Base-by-base conservation (phyloP, 768 basidiomycete genomes). In the Mycena chlorophos region DNA sequence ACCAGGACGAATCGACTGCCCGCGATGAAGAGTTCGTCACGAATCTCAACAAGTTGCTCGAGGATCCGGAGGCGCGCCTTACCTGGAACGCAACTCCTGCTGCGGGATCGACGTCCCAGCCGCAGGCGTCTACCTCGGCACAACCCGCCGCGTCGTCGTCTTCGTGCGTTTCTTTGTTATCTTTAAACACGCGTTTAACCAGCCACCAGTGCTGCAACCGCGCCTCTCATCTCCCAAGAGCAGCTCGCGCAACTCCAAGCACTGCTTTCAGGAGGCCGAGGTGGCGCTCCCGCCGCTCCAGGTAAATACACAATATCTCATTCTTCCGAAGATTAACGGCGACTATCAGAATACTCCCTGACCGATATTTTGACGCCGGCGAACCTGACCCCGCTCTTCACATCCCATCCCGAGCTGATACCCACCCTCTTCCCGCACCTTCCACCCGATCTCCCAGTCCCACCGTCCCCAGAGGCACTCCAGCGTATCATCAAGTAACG, bases 351-450 rank as follows among this genome's bases (percentile, higher is more conserved):
- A 53, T 52, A 88, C 54, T 78, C 89, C 51, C 76, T 94, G 57
- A 78, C 82, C 38, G 87, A 95, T 70, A 79, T 94, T 63, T 77
- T 93, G 57, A 87, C 91, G 30, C 82, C 88, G 5, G 71, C 85
- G 40, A 87, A 88, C 70, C 76, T 95, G 51, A 73, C 78, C 13
- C 86, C 89, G 5, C 75, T 97, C 8, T 88, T 95, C 69, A 71
- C 75, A 6, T 77, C 78, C 29, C 85, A 87, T 64, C 90, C 90
- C 0, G 80, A 83, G 42, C 76, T 95, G 38, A 77, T 90, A 48
- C 71, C 80, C 3, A 70, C 87, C 2, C 75, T 95, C 57, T 89
- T 89, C 67, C 90, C 93, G 2, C 85, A 92, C 62, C 82, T 96
- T 22, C 93, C 94, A 1, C 77, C 89, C 5, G 89, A 89, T 70